Percentiles rank a stretch among this genome's conserved stretches.
These are phyloP conservation scores for Aspergillus proliferans DNA, from an alignment of 2,329 filamentous ascomycete genomes.

Conservation along the genomic window DNA sequence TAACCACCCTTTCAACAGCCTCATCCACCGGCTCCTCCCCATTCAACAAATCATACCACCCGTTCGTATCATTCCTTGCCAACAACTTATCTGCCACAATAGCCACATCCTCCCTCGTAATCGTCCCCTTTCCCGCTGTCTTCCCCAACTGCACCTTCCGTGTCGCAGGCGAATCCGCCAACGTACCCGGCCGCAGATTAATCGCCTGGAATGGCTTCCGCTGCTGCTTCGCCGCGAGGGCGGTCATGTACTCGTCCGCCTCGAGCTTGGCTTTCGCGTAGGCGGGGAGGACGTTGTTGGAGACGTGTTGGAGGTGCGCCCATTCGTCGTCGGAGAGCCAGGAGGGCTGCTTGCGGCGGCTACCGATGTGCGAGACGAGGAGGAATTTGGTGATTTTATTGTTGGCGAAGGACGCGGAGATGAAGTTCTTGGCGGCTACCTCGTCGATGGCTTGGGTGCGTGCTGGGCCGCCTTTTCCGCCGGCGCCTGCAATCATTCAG, in stretches of 20 bases:
- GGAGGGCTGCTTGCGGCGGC: constrained; percentile 40
- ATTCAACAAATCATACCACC: constrained; percentile 51
- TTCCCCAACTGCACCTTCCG: constrained; percentile 46
- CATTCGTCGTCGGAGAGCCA: constrained; percentile 49
- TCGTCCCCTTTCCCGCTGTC: constrained; percentile 39
- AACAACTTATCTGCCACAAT: constrained; percentile 45
- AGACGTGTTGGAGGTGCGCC: constrained; percentile 40
- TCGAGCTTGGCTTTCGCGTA: constrained; percentile 52
- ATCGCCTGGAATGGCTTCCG: constrained; percentile 42
- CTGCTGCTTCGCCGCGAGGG: constrained; percentile 34
- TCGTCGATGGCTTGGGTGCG: constrained; percentile 50
- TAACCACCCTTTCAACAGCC: constrained; percentile 43
- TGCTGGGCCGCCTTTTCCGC: constrained; percentile 47
- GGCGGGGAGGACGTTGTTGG: constrained; percentile 44
- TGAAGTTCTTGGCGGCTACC: constrained; percentile 51
- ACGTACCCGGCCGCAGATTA: constrained; percentile 44
- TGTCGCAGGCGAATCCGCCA: constrained; percentile 44
- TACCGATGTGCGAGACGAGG: constrained; percentile 49
- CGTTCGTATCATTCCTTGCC: constrained; percentile 42
- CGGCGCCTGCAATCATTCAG: constrained; percentile 39
- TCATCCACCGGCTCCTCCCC: constrained; percentile 43
- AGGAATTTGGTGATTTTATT: constrained; percentile 49
- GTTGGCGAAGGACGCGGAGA: constrained; percentile 41
- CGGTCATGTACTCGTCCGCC: constrained; percentile 51
- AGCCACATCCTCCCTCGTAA: constrained; percentile 48